A percentile compares a stretch with the other conserved stretches of the same genome.
Conservation (phyloP, 2,329 filamentous ascomycete species). For the Myriangium duriaei region DNA sequence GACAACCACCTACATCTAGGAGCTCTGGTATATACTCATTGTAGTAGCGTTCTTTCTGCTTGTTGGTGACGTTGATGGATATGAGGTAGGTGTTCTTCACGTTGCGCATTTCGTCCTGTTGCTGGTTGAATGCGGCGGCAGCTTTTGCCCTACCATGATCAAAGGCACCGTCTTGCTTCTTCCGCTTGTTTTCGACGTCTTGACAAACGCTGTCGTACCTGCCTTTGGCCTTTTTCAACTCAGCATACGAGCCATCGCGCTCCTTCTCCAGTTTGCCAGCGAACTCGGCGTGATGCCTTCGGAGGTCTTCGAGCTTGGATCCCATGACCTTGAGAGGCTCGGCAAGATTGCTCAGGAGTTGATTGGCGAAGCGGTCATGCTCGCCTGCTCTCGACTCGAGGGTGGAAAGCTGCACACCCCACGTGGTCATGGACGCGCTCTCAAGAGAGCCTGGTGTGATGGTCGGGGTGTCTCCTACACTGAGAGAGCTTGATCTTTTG, state of each 20-base stretch:
- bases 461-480: slow-evolving; percentile 82
- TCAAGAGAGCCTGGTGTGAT: slow-evolving; percentile 94
- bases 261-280: slow-evolving; percentile 82
- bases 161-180: slow-evolving; percentile 89
- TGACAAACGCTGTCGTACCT: slow-evolving; percentile 91
- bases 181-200: slow-evolving; percentile 85
- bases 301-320: slow-evolving; percentile 72
- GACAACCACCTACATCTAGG: slow-evolving; percentile 54
- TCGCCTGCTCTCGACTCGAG: slow-evolving; percentile 79
- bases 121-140: slow-evolving; percentile 81
- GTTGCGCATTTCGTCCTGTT: slow-evolving; percentile 91
- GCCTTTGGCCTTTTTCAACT: slow-evolving; percentile 78
- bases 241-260: slow-evolving; percentile 68
- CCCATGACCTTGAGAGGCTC: slow-evolving; percentile 71
- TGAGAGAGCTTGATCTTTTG: slow-evolving; percentile 73
- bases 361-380: slow-evolving; percentile 72
- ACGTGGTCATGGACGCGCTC: slow-evolving; percentile 91
- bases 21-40: slow-evolving; percentile 92
- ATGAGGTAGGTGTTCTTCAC: slow-evolving; percentile 97
- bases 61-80: slow-evolving; percentile 90
- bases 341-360: slow-evolving; percentile 67
- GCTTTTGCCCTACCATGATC: slow-evolving; percentile 79
- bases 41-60: slow-evolving; percentile 94
- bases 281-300: slow-evolving; percentile 83
- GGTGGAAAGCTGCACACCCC: slow-evolving; percentile 85